These are phyloP conservation scores for Aspergillus proliferans DNA, from an alignment of 2,329 filamentous ascomycete species.

Conservation along the genomic window DNA sequence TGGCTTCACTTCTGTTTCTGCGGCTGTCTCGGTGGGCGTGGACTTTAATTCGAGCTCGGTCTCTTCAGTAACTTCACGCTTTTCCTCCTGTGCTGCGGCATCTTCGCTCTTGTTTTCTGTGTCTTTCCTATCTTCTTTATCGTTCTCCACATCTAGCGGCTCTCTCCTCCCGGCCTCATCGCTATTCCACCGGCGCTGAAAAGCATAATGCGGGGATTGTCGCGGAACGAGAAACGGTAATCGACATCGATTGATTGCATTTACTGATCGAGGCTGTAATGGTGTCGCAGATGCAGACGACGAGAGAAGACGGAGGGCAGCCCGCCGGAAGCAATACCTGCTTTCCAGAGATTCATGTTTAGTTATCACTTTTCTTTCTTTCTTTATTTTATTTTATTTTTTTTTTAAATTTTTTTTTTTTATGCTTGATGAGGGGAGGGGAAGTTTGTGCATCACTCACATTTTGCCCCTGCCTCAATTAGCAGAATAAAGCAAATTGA, in stretches of 20 bases:
- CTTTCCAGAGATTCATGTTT: background rate
- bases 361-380: background rate
- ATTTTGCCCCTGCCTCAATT: background rate
- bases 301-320: constrained; percentile 49
- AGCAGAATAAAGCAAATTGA: background rate
- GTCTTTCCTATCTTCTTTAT: background rate
- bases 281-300: constrained; percentile 26
- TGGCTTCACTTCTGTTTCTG: background rate
- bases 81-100: background rate
- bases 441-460: background rate
- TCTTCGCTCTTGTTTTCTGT: background rate
- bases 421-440: background rate
- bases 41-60: background rate
- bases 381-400: no score
- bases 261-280: constrained; percentile 37
- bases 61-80: background rate
- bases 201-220: constrained; percentile 32
- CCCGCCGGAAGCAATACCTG: constrained; percentile 55
- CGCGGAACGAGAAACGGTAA: constrained; percentile 23
- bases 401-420: no score
- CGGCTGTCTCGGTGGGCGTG: background rate
- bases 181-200: constrained; percentile 34
- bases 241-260: constrained; percentile 21
- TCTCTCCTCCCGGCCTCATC: constrained; percentile 1
- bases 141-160: background rate